Evolutionary conservation across 2,329 filamentous ascomycete genomes (phyloP).

Genomic region (Botryosphaeria agaves): DNA sequence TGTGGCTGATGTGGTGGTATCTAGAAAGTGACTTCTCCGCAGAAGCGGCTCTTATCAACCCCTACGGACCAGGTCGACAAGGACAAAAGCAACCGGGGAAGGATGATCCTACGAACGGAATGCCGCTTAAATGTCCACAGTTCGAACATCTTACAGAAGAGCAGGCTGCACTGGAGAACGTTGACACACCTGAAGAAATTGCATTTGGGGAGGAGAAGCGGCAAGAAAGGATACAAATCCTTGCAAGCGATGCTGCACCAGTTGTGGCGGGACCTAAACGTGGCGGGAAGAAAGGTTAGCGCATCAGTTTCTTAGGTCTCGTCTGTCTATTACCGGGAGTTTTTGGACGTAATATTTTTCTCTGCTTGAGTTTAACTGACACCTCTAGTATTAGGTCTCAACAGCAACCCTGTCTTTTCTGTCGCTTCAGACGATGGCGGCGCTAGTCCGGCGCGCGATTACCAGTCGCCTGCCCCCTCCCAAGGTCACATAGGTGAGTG

Average conservation of each 20-base stretch:
- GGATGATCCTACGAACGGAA: conserved; percentile 2
- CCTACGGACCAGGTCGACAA: conserved; percentile 51
- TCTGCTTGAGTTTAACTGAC: too few species aligned
- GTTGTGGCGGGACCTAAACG: conserved; percentile 37
- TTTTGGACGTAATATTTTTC: too few species aligned
- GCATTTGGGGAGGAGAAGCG: conserved; percentile 58
- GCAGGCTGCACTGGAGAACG: conserved; percentile 51
- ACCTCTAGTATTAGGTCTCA: conserved; percentile 12
- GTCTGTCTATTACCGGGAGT: too few species aligned
- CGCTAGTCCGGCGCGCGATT: conserved; percentile 19
- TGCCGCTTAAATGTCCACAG: conserved; percentile 42
- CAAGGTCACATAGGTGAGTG: neutral
- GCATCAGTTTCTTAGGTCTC: conserved; percentile 3
- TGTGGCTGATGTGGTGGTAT: conserved; percentile 99
- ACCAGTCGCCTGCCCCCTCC: conserved; percentile 20
- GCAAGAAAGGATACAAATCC: conserved; percentile 44
- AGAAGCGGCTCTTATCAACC: conserved; percentile 76
- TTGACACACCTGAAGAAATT: conserved; percentile 52
- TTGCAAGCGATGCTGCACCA: conserved; percentile 57
- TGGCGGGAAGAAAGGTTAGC: conserved; percentile 27
- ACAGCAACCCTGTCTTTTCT: conserved; percentile 23
- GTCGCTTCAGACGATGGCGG: conserved; percentile 21
- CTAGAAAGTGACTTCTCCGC: conserved; percentile 87
- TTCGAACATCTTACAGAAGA: conserved; percentile 49
- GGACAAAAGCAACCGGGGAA: conserved; percentile 20